Base-by-base conservation (phyloP, 2,329 filamentous ascomycete genomes). In the Thielaviopsis punctulata region DNA sequence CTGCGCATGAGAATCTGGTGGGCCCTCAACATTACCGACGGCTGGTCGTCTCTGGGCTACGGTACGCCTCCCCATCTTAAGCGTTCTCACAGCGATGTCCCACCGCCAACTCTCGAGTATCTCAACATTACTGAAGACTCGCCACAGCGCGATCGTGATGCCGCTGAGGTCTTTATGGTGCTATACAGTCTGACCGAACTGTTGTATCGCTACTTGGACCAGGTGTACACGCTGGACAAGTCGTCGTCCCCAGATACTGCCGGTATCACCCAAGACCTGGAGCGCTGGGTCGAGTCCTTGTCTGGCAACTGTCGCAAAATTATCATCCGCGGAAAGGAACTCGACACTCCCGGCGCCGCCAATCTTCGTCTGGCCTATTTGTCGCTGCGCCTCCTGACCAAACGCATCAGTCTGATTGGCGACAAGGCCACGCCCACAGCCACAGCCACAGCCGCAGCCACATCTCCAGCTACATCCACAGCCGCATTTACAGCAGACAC, bases 1-100 rank as follows among this genome's bases (percentile, higher is more conserved):
- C 56, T 76, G 4, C 61, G 75, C 22, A 71, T 76, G 57, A 66
- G 69, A 50, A 69, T 77, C 1, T 79, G 76, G 76, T 77, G 75
- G 75, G 65, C 68, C 8, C 60, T 79, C 0, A 57, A 75, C 13
- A 64, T 79, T 9, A 69, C 76, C 48, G 75, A 79, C 58, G 66
- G 69, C 50, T 79, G 76, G 75, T 67, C 65, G 9, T 75, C 73
- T 48, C 62, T 76, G 4, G 70, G 72, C 1, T 70, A 76, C 48
- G 73, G 73, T 1, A 76, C 73, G 2, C 73, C 73, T 1, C 67
- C 70, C 2, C 69, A 70, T 23, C 68, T 77, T 10, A 63, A 66
- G 10, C 61, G 62, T 15, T 58, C 62, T 0, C 69, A 74, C 45
- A 66, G 73, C 41, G 72, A 77, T 53, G 73, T 76, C 0, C 70